A percentile compares a stretch with the other conserved stretches of the same genome.
These are phyloP conservation scores for Aspergillus oerlinghausenensis DNA, from an alignment of 2,329 filamentous ascomycete species.

Conservation along the genomic window DNA sequence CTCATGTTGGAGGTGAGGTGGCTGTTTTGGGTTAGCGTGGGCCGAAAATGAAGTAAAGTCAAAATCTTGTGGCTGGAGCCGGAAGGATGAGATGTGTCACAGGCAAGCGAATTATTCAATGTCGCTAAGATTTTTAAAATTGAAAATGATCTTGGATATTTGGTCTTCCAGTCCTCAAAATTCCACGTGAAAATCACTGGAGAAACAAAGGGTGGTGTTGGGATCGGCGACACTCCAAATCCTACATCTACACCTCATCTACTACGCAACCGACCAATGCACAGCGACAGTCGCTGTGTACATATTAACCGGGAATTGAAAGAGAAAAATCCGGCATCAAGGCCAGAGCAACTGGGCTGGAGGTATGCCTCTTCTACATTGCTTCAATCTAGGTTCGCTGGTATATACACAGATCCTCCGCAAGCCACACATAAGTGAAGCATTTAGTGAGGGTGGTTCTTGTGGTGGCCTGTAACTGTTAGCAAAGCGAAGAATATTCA, in stretches of 20 bases:
- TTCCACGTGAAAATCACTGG: background rate
- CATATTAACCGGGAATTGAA: slow-evolving; percentile 20
- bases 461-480: slow-evolving; percentile 78
- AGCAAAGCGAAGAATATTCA: slow-evolving; percentile 1
- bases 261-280: background rate
- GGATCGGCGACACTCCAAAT: background rate
- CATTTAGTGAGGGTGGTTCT: slow-evolving; percentile 97
- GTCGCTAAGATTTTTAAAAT: background rate
- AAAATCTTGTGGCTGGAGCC: slow-evolving; percentile 20
- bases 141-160: background rate
- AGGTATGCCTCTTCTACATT: slow-evolving; percentile 22
- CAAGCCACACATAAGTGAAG: slow-evolving; percentile 14
- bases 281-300: background rate
- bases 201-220: background rate
- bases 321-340: slow-evolving; percentile 10
- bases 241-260: background rate
- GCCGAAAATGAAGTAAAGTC: slow-evolving; percentile 21
- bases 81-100: background rate
- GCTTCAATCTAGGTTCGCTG: slow-evolving; percentile 28
- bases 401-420: slow-evolving; percentile 39
- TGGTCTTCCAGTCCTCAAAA: background rate
- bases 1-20: slow-evolving; percentile 39
- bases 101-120: background rate
- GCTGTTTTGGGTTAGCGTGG: slow-evolving; percentile 41
- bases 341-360: background rate